phyloP scores from a whole-genome alignment of 2,329 filamentous ascomycete species.

The Sporothrix dimorphospora region DNA sequence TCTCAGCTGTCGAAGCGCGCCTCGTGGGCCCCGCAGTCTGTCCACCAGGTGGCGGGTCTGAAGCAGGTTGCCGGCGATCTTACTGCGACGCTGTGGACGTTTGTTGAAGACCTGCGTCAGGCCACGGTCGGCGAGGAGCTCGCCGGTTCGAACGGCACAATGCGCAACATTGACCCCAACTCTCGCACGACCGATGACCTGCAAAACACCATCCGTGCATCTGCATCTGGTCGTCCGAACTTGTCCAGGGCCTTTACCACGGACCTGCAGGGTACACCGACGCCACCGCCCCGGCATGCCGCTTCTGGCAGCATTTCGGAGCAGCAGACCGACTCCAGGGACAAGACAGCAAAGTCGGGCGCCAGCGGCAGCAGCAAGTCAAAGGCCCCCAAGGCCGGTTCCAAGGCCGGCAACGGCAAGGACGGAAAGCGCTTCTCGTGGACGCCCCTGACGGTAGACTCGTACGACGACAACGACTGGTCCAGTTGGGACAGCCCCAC shows the following conservation, averaged over 20 bases:
- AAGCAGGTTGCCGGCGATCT: slow-evolving; percentile 90
- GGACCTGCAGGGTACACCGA: slow-evolving; percentile 38
- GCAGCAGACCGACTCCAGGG: slow-evolving; percentile 1
- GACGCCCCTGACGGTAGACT: slow-evolving; percentile 61
- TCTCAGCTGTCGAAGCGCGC: slow-evolving; percentile 56
- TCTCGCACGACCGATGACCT: slow-evolving; percentile 36
- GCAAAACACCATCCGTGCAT: slow-evolving; percentile 54
- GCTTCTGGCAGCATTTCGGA: background rate
- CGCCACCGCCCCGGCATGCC: slow-evolving; percentile 31
- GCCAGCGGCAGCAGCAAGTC: slow-evolving; percentile 1
- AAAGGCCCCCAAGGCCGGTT: slow-evolving; percentile 31
- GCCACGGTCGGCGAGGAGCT: slow-evolving; percentile 96
- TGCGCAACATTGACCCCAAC: slow-evolving; percentile 43
- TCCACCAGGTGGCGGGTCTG: slow-evolving; percentile 49
- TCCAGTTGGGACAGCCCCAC: slow-evolving; percentile 64
- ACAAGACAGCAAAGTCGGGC: background rate
- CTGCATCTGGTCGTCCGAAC: slow-evolving; percentile 45
- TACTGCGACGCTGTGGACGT: slow-evolving; percentile 87
- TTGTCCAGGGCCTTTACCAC: slow-evolving; percentile 47
- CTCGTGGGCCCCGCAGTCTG: slow-evolving; percentile 60
- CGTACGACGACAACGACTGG: slow-evolving; percentile 65
- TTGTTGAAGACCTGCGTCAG: slow-evolving; percentile 92
- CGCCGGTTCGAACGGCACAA: slow-evolving; percentile 48
- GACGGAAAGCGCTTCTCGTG: slow-evolving; percentile 62
- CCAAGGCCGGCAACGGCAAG: slow-evolving; percentile 40